phyloP scores from a whole-genome alignment of 169 alveolate species.

The Plasmodium blacklocki region DNA sequence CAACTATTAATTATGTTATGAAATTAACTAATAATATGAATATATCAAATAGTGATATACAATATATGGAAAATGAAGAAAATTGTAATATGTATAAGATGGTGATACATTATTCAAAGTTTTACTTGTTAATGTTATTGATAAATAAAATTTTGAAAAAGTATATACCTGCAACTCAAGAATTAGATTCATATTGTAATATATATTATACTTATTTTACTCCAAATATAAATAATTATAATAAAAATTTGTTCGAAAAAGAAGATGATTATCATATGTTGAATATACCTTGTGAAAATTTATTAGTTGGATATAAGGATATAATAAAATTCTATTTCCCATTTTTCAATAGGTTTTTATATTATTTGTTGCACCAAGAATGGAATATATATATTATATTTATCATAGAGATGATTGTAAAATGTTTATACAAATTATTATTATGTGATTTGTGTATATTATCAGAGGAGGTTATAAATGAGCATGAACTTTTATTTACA shows the following conservation, averaged over 20 bases:
- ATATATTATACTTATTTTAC: constrained; percentile 49
- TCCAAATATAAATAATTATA: constrained; percentile 41
- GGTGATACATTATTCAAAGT: constrained; percentile 52
- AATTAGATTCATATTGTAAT: constrained; percentile 22
- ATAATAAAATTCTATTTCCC: constrained; percentile 58
- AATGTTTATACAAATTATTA: constrained; percentile 46
- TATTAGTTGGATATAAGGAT: constrained; percentile 61
- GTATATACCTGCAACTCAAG: constrained; percentile 26
- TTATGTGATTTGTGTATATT: constrained; percentile 38
- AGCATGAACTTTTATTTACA: constrained; percentile 38
- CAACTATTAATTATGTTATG: constrained; percentile 40
- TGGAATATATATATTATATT: constrained; percentile 39
- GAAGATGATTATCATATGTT: constrained; percentile 38
- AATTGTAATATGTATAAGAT: constrained; percentile 3
- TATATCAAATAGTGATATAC: constrained; percentile 6
- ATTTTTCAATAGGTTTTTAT: constrained; percentile 34
- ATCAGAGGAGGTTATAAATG: constrained; percentile 59
- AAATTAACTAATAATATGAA: constrained; percentile 3
- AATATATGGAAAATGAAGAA: constrained; percentile 8
- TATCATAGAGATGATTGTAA: constrained; percentile 30
- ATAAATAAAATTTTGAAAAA: constrained; percentile 61
- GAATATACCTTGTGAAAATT: constrained; percentile 73
- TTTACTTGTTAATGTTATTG: constrained; percentile 44
- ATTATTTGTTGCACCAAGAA: constrained; percentile 11
- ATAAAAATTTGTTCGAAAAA: constrained; percentile 44